Evolutionary conservation across 179 eudicot species (phyloP).

Genomic region (Nepenthes alata): DNA sequence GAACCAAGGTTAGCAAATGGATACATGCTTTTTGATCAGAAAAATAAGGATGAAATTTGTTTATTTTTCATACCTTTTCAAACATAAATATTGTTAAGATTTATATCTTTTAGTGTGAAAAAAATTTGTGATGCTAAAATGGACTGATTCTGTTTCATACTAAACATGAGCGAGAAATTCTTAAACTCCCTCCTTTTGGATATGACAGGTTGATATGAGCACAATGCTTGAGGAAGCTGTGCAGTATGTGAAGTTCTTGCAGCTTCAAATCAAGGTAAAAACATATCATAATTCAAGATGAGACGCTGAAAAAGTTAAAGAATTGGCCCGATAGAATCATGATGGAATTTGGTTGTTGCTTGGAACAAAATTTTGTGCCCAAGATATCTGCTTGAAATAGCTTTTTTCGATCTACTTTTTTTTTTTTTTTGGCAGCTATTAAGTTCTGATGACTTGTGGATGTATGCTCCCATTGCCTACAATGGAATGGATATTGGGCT

Average conservation of each 20-base stretch:
- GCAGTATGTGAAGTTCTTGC: constrained; percentile 69
- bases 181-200: constrained; percentile 8
- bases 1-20: constrained; percentile 45
- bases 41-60: too few species aligned
- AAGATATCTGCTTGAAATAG: neutral
- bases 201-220: constrained; percentile 67
- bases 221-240: constrained; percentile 92
- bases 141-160: neutral
- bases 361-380: neutral
- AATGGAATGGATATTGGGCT: constrained; percentile 73
- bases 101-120: too few species aligned
- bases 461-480: constrained; percentile 90
- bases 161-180: neutral
- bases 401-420: neutral
- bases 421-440: constrained; percentile 35
- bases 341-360: neutral
- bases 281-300: neutral
- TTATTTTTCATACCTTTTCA: too few species aligned
- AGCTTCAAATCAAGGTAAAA: constrained; percentile 73
- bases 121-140: neutral
- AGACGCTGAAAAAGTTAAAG: neutral
- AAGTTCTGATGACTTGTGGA: constrained; percentile 85
- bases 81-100: too few species aligned
- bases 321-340: neutral
- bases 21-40: too few species aligned